phyloP scores from a whole-genome alignment of 306 rosid genomes.

The Quercus bicolor region DNA sequence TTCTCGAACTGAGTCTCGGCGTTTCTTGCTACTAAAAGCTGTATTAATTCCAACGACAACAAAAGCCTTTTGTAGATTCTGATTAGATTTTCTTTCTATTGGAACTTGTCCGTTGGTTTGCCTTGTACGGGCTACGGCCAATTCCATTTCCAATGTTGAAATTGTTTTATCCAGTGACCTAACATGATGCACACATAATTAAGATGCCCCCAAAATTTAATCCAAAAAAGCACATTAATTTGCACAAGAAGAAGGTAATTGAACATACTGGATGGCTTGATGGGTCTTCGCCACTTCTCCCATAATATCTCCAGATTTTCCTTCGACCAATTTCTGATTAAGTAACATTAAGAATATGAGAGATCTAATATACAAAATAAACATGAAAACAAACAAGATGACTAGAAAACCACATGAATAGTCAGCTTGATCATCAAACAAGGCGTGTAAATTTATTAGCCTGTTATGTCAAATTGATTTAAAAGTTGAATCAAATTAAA shows the following conservation, averaged over 20 bases:
- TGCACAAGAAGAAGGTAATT: not conserved
- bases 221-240: not conserved
- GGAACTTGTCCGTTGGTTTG: conserved; percentile 21
- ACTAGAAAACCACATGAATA: not conserved
- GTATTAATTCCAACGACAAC: conserved; percentile 90
- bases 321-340: conserved; percentile 66
- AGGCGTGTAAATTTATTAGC: not conserved
- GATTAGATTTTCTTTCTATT: conserved; percentile 12
- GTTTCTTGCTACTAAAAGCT: conserved; percentile 76
- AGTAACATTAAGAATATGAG: not conserved
- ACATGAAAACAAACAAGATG: too few species aligned
- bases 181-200: not conserved
- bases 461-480: not conserved
- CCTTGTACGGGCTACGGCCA: conserved; percentile 50
- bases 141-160: conserved; percentile 67
- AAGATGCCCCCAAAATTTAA: not conserved
- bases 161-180: conserved; percentile 78
- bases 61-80: conserved; percentile 51
- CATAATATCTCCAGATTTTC: conserved; percentile 46
- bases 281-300: conserved; percentile 77
- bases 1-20: conserved; percentile 69
- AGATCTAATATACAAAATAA: not conserved
- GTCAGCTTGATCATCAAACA: too few species aligned
- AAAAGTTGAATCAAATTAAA: not conserved
- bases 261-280: conserved; percentile 63